A percentile compares a stretch with the other conserved stretches of the same genome.
Conservation (phyloP, 108 stramenopile genomes). For the Fistulifera pelliculosa region DNA sequence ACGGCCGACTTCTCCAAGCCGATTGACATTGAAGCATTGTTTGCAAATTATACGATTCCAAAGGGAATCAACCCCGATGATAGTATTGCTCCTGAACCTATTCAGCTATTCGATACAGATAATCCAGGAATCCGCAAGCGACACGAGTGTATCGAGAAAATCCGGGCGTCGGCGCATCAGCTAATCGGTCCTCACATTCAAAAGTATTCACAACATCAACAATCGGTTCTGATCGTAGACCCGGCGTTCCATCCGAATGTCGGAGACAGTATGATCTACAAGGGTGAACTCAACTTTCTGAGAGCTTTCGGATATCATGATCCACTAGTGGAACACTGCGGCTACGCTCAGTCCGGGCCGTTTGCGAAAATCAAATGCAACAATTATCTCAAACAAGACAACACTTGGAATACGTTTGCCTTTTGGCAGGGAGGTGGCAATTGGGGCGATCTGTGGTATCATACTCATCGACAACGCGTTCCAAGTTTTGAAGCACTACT, state of each 20-base stretch:
- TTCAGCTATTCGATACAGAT: no score
- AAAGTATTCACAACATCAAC: not conserved
- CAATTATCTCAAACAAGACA: not conserved
- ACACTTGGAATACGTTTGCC: constrained; percentile 10
- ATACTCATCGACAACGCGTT: constrained; percentile 16
- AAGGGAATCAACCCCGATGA: no score
- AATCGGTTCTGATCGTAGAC: constrained; percentile 17
- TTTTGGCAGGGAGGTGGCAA: constrained; percentile 38
- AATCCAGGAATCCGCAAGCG: constrained; percentile 3
- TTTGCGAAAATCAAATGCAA: not conserved
- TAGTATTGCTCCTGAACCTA: no score
- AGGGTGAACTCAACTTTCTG: constrained; percentile 15
- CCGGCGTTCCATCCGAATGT: constrained; percentile 30
- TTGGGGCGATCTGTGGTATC: constrained; percentile 31
- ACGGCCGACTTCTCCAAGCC: no score
- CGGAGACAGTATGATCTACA: constrained; percentile 27
- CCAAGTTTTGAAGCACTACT: constrained; percentile 16
- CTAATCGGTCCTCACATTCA: not conserved
- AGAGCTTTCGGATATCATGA: not conserved
- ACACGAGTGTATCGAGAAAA: constrained; percentile 10
- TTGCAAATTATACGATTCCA: no score
- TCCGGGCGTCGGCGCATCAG: constrained; percentile 4
- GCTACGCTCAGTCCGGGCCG: not conserved
- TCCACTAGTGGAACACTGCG: not conserved
- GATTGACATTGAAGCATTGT: no score